Base-by-base conservation (phyloP, 768 basidiomycete species). In the Kwoniella pini region DNA sequence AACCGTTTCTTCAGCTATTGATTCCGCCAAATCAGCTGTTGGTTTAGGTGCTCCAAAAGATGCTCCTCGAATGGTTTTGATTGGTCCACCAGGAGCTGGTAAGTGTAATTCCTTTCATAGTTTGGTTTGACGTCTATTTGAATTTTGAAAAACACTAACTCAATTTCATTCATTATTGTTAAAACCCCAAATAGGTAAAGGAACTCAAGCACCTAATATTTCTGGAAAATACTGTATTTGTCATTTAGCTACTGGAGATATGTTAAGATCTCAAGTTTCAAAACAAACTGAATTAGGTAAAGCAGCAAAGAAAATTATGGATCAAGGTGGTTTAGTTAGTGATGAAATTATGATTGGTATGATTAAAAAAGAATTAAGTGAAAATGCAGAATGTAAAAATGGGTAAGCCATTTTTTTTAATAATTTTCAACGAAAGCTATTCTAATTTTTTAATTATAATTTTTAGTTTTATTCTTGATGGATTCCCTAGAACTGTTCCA, bases 1-100 rank as follows among this genome's bases (percentile, higher is more conserved):
- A 9, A 54, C 66, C 10, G 57, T 72, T 56, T 50, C 63, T 22
- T 53, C 50, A n/a, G 72, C 70, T 42, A 67, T 76, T 11, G 67
- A 68, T n/a, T 33, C 60, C 11, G 72, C 84, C 50, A 88, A 87
- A 79, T 74, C 77, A 7, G 79, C 80, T 11, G 67, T 79, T 13
- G 71, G 81, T n/a, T 81, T 82, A 75, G 44, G 57, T 26, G 42
- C 33, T 21, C 7, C 64, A 10, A 56, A 83, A 85, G 72, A 89
- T 91, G 81, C 86, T 90, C 70, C 70, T 62, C 84, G 95, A 48
- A 87, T 95, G 68, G 91, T 99, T 70, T 84, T 99, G 70, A 82
- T 99, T 68, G 96, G 96, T 55, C 96, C 96, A 62, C 96, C 96
- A 43, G 96, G 96, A 70, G 91, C 96, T 74, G 95, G 95, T 95